These are phyloP conservation scores for Echium plantagineum DNA, from an alignment of 257 asterid genomes.

Conservation along the genomic window DNA sequence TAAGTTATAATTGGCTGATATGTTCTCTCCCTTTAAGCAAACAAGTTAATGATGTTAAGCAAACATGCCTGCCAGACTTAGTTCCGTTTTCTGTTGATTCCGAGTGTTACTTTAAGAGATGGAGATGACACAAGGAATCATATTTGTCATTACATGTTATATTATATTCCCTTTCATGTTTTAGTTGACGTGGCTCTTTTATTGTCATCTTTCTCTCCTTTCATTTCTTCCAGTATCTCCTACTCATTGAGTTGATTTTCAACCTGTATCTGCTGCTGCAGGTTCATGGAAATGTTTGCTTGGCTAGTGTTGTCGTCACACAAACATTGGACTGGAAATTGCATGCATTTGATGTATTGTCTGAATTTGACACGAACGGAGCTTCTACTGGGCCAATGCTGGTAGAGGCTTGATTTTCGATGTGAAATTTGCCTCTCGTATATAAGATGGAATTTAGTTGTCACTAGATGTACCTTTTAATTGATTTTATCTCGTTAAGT, in stretches of 20 bases:
- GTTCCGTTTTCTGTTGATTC: too few relatives aligned
- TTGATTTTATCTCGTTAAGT: slow-evolving; percentile 12
- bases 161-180: not conserved
- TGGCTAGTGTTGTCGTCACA: slow-evolving; percentile 96
- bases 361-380: slow-evolving; percentile 92
- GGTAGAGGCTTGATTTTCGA: slow-evolving; percentile 23
- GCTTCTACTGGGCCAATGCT: slow-evolving; percentile 87
- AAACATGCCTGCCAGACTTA: not conserved
- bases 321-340: slow-evolving; percentile 97
- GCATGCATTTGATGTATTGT: slow-evolving; percentile 92
- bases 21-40: not conserved
- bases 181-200: not conserved
- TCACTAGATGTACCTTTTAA: slow-evolving; percentile 5
- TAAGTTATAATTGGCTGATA: not conserved
- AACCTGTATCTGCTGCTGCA: slow-evolving; percentile 25
- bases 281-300: slow-evolving; percentile 98
- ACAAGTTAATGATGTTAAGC: not conserved
- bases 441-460: slow-evolving; percentile 1
- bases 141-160: too few relatives aligned
- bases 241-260: not conserved
- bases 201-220: not conserved
- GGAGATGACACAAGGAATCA: not conserved
- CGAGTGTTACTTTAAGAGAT: too few relatives aligned
- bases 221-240: not conserved
- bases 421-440: slow-evolving; percentile 5